Percentiles rank a stretch among this genome's conserved stretches.
Evolutionary conservation across 768 basidiomycete genomes (phyloP).

Genomic region (Podaxis sp.): DNA sequence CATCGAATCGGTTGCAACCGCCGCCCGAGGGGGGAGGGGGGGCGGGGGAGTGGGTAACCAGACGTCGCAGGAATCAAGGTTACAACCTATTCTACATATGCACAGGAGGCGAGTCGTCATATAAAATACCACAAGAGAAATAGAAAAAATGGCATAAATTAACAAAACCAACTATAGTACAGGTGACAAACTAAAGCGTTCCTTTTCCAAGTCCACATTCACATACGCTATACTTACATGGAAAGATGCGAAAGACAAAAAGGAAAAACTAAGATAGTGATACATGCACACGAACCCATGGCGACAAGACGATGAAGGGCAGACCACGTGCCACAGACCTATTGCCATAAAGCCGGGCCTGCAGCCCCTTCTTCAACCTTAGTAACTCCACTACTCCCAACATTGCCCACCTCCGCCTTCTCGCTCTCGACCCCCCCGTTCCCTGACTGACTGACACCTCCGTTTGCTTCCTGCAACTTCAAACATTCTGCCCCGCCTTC

Average conservation of each 20-base stretch:
- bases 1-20: no score
- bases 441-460: background rate
- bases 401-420: slow-evolving; percentile 13
- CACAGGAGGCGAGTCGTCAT: background rate
- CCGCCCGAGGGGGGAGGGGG: no score
- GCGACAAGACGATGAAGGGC: background rate
- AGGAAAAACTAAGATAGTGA: background rate
- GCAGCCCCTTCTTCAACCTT: background rate
- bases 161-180: slow-evolving; percentile 8
- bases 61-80: no score
- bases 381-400: slow-evolving; percentile 11
- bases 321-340: background rate
- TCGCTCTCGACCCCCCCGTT: background rate
- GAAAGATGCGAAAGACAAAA: background rate
- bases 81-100: no score
- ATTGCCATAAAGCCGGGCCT: slow-evolving; percentile 8
- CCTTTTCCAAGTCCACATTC: slow-evolving; percentile 14
- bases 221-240: background rate
- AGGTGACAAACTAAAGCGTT: slow-evolving; percentile 2
- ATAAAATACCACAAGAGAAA: background rate
- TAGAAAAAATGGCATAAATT: background rate
- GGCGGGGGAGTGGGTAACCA: no score
- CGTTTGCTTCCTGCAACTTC: slow-evolving; percentile 21
- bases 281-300: background rate
- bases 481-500: slow-evolving; percentile 31